Evolutionary conservation across 345 rosid species (phyloP).

Genomic region (Cardamine resedifolia): DNA sequence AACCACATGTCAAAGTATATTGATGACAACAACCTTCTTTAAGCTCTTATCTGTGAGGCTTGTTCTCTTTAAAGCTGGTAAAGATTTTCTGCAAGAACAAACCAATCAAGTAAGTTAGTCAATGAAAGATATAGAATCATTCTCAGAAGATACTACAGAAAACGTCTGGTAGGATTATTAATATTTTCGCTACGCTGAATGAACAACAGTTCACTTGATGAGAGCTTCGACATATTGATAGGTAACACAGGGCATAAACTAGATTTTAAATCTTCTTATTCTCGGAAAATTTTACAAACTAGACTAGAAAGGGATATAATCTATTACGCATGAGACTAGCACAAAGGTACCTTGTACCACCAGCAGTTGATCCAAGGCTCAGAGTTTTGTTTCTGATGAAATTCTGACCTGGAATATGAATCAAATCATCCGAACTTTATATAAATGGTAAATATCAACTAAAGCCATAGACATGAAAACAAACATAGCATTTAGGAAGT

Average conservation of each 20-base stretch:
- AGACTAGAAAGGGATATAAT: slow-evolving; percentile 3
- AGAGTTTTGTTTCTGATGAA: slow-evolving; percentile 40
- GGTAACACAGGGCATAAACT: neutral
- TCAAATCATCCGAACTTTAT: slow-evolving; percentile 29
- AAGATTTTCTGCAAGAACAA: slow-evolving; percentile 32
- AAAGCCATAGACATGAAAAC: slow-evolving; percentile 19
- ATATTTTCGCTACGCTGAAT: slow-evolving; percentile 6
- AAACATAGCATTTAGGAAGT: slow-evolving; percentile 24
- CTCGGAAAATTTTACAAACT: neutral
- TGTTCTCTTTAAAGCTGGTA: slow-evolving; percentile 34
- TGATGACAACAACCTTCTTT: slow-evolving; percentile 32
- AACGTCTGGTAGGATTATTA: slow-evolving; percentile 1
- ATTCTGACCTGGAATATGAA: slow-evolving; percentile 33
- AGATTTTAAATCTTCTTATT: neutral
- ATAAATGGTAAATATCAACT: slow-evolving; percentile 32
- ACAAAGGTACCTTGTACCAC: slow-evolving; percentile 47
- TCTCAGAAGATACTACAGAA: slow-evolving; percentile 13
- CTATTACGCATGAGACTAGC: slow-evolving; percentile 10
- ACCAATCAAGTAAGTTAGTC: slow-evolving; percentile 12
- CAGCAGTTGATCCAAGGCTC: slow-evolving; percentile 38
- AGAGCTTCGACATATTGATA: neutral
- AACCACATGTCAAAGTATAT: neutral
- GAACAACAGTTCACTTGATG: slow-evolving; percentile 1
- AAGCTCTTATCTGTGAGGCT: slow-evolving; percentile 30
- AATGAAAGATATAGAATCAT: slow-evolving; percentile 1